Evolutionary conservation across 2,329 filamentous ascomycete species (phyloP).

Genomic region (Aspergillus tubingensis): DNA sequence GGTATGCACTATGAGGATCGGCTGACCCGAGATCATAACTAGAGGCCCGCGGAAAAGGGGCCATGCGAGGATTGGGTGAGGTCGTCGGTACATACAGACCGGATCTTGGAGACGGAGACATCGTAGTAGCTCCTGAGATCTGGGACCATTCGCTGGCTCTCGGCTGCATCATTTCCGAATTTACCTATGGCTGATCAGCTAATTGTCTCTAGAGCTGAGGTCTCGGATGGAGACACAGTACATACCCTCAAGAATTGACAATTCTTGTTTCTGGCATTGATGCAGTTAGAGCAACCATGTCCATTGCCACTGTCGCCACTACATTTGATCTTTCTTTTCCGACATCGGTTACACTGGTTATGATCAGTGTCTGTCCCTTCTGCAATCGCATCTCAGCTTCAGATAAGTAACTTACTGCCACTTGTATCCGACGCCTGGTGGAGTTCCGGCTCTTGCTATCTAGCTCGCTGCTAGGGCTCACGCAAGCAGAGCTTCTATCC

Average conservation of each 20-base stretch:
- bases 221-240: not conserved
- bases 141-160: slow-evolving; percentile 33
- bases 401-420: slow-evolving; percentile 47
- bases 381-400: not conserved
- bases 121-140: slow-evolving; percentile 21
- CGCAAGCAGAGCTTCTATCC: slow-evolving; percentile 21
- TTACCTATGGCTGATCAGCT: slow-evolving; percentile 32
- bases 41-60: slow-evolving; percentile 23
- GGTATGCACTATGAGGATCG: slow-evolving; percentile 24
- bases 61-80: slow-evolving; percentile 21
- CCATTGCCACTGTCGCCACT: slow-evolving; percentile 79
- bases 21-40: slow-evolving; percentile 30
- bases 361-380: slow-evolving; percentile 11
- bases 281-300: slow-evolving; percentile 81
- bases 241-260: slow-evolving; percentile 80
- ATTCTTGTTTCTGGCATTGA: slow-evolving; percentile 62
- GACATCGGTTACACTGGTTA: slow-evolving; percentile 77
- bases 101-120: slow-evolving; percentile 22
- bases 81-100: slow-evolving; percentile 24
- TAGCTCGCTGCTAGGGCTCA: slow-evolving; percentile 28
- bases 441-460: slow-evolving; percentile 42
- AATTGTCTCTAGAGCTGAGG: not conserved
- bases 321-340: slow-evolving; percentile 92
- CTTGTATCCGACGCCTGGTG: slow-evolving; percentile 54
- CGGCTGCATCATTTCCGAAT: slow-evolving; percentile 33